Conservation (phyloP, 2,329 filamentous ascomycete species). For the Aspergillus sp. region DNA sequence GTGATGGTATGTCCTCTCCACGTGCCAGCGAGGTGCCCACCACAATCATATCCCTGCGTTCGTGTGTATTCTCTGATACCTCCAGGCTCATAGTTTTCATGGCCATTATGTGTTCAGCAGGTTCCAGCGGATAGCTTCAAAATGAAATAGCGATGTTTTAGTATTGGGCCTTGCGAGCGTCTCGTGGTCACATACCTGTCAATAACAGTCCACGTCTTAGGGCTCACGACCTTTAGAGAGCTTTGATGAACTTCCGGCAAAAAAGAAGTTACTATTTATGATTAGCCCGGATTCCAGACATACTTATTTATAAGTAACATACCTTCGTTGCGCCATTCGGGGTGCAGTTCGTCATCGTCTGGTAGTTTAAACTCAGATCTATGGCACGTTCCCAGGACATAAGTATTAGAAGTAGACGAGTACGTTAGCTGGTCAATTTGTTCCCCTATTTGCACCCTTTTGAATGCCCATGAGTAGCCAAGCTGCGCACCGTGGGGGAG, state of each 20-base stretch:
- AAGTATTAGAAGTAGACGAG: slow-evolving; percentile 71
- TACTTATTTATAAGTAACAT: slow-evolving; percentile 24
- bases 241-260: slow-evolving; percentile 70
- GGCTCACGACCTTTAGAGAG: slow-evolving; percentile 74
- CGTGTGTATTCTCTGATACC: slow-evolving; percentile 85
- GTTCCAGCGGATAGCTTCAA: slow-evolving; percentile 63
- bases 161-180: not conserved
- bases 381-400: slow-evolving; percentile 71
- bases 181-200: slow-evolving; percentile 54
- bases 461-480: slow-evolving; percentile 73
- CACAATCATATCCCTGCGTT: slow-evolving; percentile 76
- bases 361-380: slow-evolving; percentile 75
- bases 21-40: slow-evolving; percentile 84
- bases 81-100: slow-evolving; percentile 84
- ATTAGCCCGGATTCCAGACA: slow-evolving; percentile 12
- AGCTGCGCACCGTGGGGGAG: slow-evolving; percentile 68
- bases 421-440: slow-evolving; percentile 75
- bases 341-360: slow-evolving; percentile 79
- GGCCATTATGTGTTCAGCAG: slow-evolving; percentile 74
- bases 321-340: slow-evolving; percentile 75
- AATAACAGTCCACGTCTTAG: slow-evolving; percentile 74
- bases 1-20: slow-evolving; percentile 85
- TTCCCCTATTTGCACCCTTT: slow-evolving; percentile 67
- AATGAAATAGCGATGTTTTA: slow-evolving; percentile 11
- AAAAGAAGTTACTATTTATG: slow-evolving; percentile 50